Conservation (phyloP, 2,329 filamentous ascomycete genomes). For the Aquanectria penicillioides region DNA sequence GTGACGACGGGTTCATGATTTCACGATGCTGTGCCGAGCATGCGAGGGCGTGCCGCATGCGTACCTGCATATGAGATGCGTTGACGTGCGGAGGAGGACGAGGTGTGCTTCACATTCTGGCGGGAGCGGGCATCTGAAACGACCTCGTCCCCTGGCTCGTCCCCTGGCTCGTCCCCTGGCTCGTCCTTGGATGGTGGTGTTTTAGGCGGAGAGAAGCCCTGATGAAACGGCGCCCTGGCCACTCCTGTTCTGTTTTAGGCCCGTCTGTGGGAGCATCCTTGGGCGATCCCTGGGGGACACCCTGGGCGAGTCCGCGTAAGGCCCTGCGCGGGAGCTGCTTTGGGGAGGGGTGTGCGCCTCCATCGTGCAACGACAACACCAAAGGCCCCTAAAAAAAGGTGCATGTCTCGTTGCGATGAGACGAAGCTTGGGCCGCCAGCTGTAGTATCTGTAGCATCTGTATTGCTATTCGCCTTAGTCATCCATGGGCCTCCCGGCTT, state of each 20-base stretch:
- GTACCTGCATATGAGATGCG: not conserved
- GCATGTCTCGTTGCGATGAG: too few relatives aligned
- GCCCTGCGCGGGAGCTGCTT: not conserved
- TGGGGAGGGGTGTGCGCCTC: not conserved
- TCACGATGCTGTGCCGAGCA: not conserved
- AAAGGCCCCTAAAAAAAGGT: too few relatives aligned
- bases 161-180: not conserved
- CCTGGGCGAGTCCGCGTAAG: not conserved
- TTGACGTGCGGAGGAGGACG: constrained; percentile 3
- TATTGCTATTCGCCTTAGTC: constrained; percentile 17
- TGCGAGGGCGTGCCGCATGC: not conserved
- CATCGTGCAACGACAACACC: too few relatives aligned
- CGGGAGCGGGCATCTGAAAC: constrained; percentile 18
- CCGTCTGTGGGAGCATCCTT: not conserved
- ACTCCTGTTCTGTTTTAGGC: constrained; percentile 15
- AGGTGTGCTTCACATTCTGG: constrained; percentile 11
- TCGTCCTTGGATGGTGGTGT: constrained; percentile 2
- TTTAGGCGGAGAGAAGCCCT: constrained; percentile 3
- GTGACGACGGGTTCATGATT: not conserved
- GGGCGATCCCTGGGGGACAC: constrained; percentile 9
- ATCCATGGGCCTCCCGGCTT: not conserved
- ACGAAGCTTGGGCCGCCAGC: constrained; percentile 31
- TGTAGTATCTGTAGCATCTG: constrained; percentile 22
- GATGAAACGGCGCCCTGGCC: constrained; percentile 20
- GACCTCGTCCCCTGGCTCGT: not conserved